Evolutionary conservation across 768 basidiomycete species (phyloP).

Genomic region (Sporobolomyces pararoseus): DNA sequence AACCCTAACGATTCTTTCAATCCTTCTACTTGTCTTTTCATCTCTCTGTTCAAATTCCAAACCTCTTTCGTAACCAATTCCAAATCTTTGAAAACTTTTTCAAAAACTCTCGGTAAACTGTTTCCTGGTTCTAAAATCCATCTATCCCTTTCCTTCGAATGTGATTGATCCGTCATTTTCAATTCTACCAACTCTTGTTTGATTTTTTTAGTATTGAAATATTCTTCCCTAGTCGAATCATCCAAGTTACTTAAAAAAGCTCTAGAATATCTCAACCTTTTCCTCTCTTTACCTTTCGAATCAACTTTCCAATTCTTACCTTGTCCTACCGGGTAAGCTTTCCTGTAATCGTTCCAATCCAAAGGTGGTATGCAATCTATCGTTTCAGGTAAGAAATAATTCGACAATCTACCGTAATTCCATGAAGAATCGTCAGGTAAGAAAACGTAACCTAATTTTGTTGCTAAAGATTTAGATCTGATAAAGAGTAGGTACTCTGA

Average conservation of each 20-base stretch:
- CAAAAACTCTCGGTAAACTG: constrained; percentile 17
- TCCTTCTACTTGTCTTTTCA: neutral
- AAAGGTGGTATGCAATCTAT: constrained; percentile 23
- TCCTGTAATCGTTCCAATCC: constrained; percentile 28
- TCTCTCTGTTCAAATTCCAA: constrained; percentile 1
- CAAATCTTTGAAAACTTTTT: constrained; percentile 12
- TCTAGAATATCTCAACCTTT: constrained; percentile 15
- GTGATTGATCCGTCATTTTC: neutral
- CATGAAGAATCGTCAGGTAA: constrained; percentile 30
- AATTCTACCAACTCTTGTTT: neutral
- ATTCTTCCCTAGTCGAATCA: constrained; percentile 29
- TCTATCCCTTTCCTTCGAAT: neutral
- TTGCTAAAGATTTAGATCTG: constrained; percentile 17
- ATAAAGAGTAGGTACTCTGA: constrained; percentile 38
- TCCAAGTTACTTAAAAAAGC: constrained; percentile 25
- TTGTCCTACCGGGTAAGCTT: constrained; percentile 22
- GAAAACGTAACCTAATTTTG: constrained; percentile 26
- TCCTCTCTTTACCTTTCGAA: neutral
- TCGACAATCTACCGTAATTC: constrained; percentile 34
- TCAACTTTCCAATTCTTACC: neutral
- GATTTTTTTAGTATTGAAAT: neutral
- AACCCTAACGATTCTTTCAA: neutral
- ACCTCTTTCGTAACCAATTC: neutral
- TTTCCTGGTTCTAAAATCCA: constrained; percentile 22
- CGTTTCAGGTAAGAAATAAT: constrained; percentile 17